Base-by-base conservation (phyloP, 345 rosid genomes). In the Eucalyptus microcorys region DNA sequence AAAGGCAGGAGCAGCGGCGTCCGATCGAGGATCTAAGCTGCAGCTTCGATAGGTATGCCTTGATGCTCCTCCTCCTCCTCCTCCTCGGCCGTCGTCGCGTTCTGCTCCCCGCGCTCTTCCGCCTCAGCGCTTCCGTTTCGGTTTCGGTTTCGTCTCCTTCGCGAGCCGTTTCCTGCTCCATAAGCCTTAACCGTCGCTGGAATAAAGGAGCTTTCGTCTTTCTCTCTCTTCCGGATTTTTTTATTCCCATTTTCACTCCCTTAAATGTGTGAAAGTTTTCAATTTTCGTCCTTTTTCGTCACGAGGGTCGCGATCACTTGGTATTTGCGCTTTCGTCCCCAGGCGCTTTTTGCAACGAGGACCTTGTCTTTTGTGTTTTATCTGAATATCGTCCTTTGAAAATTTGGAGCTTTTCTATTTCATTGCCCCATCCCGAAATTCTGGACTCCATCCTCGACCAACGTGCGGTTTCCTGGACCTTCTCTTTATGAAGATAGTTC, bases 131-230 rank as follows among this genome's bases (percentile, higher is more conserved):
- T 84, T 85, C 53, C 26, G 52, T 86, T 84, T 88, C 89, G 24
- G 87, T 88, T 68, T 59, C 32, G 59, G 26, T 55, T 81, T 88
- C 89, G 83, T 40, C 84, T 71, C 40, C 43, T 0, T 21, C 84
- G 84, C 84, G 84, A 88, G 8, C 71, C 76, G 37, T 89, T 92
- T 89, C 91, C 92, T 90, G 90, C 93, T 92, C 64, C 81, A 30
- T 34, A 30, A 21, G 57, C 34, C 42, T 55, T 88, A 84, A 87
- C 88, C 85, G 84, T 32, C 83, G 88, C 88, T 19, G 88, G 45
- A 68, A 87, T 68, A 42, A 81, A 87, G 84, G 57, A 48, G 24
- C 84, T 66, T 85, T 17, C 50, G 22, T 66, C 79, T 34, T 17
- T 68, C 83, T 71, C 45, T 37, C 84, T n/a, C 76, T n/a, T 32